Evolutionary conservation across 805 yeast species (phyloP), one percentile per base, ranked within the genome.

Genomic region (Yarrowia sp.): DNA sequence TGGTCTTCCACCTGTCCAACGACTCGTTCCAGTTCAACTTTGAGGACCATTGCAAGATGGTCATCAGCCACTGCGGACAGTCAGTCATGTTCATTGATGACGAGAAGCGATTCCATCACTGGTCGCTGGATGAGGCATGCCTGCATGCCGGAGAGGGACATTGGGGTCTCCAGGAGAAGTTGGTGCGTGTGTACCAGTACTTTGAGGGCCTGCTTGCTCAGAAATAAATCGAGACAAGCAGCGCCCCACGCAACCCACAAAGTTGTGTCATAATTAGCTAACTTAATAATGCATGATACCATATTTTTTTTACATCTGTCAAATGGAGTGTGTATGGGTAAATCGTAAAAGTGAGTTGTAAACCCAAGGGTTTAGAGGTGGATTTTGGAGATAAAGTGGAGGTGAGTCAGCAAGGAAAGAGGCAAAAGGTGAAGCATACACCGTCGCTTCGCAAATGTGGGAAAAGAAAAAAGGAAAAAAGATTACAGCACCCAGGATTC

Each of bases 21-120:
- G 97, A 97, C 18, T 87, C 91, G 45, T 86, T 89, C 76, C 99
- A 95, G 76, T 92, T 92, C 79, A 95, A 95, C 77, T 95, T 95
- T 78, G 88, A 88, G 74, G 98, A 95, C 77, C 99, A 95, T 73
- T 92, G 89, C 76, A 95, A 95, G 77, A 78, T 92, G 65, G 86
- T 96, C 66, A 75, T 93, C 43, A 88, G 92, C 48, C 87, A 87
- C 69, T 80, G 84, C 65, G 98, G 97, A 22, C 81, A 83, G 67
- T 84, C 85, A 50, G 82, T 93, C 17, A 89, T 96, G 32, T 91
- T 91, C 71, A 86, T 93, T 62, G 89, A 76, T 4, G 68, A 68
- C 50, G 68, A 69, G 35, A 71, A 69, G 48, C 67, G 65, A 32
- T 67, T 68, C 48, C 66, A 68, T 45, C 64, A 67, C 43, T 69